A percentile compares a stretch with the other conserved stretches of the same genome.
Conservation (phyloP, 1,284 basidiomycete species). For the Thelephora terrestris region DNA sequence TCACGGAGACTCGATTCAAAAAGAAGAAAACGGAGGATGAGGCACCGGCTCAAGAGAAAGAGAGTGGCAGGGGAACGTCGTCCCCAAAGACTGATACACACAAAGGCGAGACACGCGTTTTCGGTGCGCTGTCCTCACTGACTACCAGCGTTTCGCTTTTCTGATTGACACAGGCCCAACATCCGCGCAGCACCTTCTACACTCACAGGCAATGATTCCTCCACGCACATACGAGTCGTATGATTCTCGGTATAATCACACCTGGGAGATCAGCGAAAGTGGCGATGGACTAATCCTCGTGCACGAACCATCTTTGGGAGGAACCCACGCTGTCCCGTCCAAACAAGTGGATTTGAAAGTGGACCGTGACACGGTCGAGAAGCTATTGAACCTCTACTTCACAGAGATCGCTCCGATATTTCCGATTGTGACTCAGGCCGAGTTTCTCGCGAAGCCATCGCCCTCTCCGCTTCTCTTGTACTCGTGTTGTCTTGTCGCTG, state of each 20-base stretch:
- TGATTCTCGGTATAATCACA: slow-evolving; percentile 76
- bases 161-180: slow-evolving; percentile 62
- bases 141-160: slow-evolving; percentile 24
- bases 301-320: slow-evolving; percentile 49
- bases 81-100: slow-evolving; percentile 20
- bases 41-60: slow-evolving; percentile 34
- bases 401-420: slow-evolving; percentile 75
- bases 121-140: slow-evolving; percentile 36
- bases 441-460: slow-evolving; percentile 70
- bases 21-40: slow-evolving; percentile 81
- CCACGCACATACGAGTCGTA: slow-evolving; percentile 78
- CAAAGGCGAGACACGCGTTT: slow-evolving; percentile 41
- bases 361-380: slow-evolving; percentile 72
- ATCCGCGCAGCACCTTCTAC: slow-evolving; percentile 76
- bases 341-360: slow-evolving; percentile 60
- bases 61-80: slow-evolving; percentile 24
- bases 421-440: slow-evolving; percentile 78
- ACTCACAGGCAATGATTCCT: slow-evolving; percentile 80
- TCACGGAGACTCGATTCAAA: slow-evolving; percentile 97
- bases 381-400: slow-evolving; percentile 88
- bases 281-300: slow-evolving; percentile 88
- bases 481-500: slow-evolving; percentile 86
- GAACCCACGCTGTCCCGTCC: slow-evolving; percentile 40
- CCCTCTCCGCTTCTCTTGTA: slow-evolving; percentile 81
- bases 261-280: slow-evolving; percentile 71